Base-by-base conservation (phyloP, 2,329 filamentous ascomycete species). In the Colletotrichum sp. region DNA sequence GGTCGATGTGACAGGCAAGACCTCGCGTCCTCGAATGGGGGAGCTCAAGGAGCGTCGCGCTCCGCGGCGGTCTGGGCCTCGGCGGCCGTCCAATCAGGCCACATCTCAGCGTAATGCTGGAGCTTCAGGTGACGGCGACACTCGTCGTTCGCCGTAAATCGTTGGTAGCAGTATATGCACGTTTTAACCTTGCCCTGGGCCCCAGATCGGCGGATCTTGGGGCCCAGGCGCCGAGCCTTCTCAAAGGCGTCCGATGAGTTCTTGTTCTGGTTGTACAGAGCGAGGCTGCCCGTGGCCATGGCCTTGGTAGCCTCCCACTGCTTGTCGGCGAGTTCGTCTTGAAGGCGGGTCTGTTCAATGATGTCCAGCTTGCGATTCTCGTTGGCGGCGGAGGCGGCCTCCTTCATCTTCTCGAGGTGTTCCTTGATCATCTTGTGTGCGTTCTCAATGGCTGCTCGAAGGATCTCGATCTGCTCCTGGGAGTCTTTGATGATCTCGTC, bases 391-490 rank as follows among this genome's bases (percentile, higher is more conserved):
- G 44, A 21, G 44, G 44, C 44, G 6, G 44, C 44, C n/a, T 49
- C 0, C n/a, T 13, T 0, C 18, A 49, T 49, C 10, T 49, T 49
- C 18, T 49, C 44, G 44, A 12, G 10, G n/a, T 49, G 44, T 12
- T 0, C 0, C 44, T 49, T 49, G 10, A 49, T 49, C 18, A 49
- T n/a, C 2, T 49, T 49, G 0, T 6, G n/a, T 12, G 0, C 44
- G 3, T 49, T 13, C 1, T 49, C 44, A 0, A 21, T 21, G 3
- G n/a, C 44, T 1, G 44, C 44, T 1, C n/a, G 44, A 0, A 49
- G 44, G 10, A 49, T 21, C 2, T 49, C 6, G 10, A 49, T 49
- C 44, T 49, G 44, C 6, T 49, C 44, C 1, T 49, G n/a, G 0
- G n/a, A 49, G 10, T 8, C 0, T 2, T 21, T 1, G n/a, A 49